Evolutionary conservation across 2,329 filamentous ascomycete genomes (phyloP), one percentile per base, ranked within the genome.

Genomic region (Graphilbum ipis-grandicollis): DNA sequence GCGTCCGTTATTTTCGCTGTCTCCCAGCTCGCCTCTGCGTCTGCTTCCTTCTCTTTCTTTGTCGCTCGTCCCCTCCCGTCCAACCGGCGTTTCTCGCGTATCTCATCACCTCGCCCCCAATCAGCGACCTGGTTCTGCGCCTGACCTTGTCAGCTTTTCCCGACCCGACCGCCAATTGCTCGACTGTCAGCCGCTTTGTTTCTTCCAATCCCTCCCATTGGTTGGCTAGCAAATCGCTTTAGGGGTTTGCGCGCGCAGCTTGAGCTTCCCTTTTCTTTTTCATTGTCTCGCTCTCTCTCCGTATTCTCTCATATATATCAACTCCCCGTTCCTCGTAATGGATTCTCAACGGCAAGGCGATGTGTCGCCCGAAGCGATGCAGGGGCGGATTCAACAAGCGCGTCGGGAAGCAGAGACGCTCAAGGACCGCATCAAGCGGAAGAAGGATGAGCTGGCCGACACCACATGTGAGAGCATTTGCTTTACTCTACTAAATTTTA

Each of bases 401-500:
- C 78, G 90, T 61, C 83, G 90, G 67, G 90, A 98, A 71, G 90
- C 90, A 52, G 90, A 96, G 68, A 86, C 82, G 37, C 68, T 96
- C 50, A 96, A 96, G 71, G 88, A 96, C 59, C 79, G 83, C 61
- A 96, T 96, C 75, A 96, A 94, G 79, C 77, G 86, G 63, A 93
- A 93, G 76, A 96, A 96, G 80, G 90, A 98, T 73, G 90, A 96
- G 65, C 74, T 98, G 50, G 88, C 88, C 56, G 90, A 98, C 62
- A 93, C 86, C 46, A 92, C 86, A 55, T 79, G 90, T 98, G 76
- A 74, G 88, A 71, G 44, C 14, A 3, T 9, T 31, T 23, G 19
- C 17, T 29, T 18, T 36, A 4, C 15, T 12, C 12, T 35, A 13
- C 19, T 23, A n/a, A n/a, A n/a, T n/a, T n/a, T n/a, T n/a, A n/a